Conservation (phyloP, 805 yeast genomes). For the Ogataea haglerorum region DNA sequence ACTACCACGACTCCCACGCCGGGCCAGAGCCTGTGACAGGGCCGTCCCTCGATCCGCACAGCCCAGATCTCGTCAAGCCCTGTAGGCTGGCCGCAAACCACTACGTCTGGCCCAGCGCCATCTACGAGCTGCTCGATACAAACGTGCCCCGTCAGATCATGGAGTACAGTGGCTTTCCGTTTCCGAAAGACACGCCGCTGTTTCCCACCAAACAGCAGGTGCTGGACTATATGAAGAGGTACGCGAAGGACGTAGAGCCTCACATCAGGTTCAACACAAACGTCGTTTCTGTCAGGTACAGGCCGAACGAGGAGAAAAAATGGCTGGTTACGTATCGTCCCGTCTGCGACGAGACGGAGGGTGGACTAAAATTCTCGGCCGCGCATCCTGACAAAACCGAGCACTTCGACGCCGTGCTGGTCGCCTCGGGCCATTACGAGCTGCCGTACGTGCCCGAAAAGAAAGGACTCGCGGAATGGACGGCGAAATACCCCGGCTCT, state of each 20-base stretch:
- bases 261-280: slow-evolving; percentile 44
- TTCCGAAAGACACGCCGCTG: slow-evolving; percentile 42
- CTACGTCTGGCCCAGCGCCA: slow-evolving; percentile 49
- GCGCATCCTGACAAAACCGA: slow-evolving; percentile 31
- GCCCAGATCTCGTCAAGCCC: slow-evolving; percentile 11
- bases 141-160: slow-evolving; percentile 64
- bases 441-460: slow-evolving; percentile 58
- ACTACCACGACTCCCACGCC: slow-evolving; percentile 41
- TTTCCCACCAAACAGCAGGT: slow-evolving; percentile 63
- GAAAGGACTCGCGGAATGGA: slow-evolving; percentile 52
- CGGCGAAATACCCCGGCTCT: slow-evolving; percentile 40
- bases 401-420: slow-evolving; percentile 57
- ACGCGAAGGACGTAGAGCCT: slow-evolving; percentile 41
- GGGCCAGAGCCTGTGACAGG: slow-evolving; percentile 16
- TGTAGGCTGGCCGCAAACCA: slow-evolving; percentile 6
- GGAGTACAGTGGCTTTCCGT: slow-evolving; percentile 59
- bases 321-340: slow-evolving; percentile 45
- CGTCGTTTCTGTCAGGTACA: slow-evolving; percentile 41
- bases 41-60: slow-evolving; percentile 31
- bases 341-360: slow-evolving; percentile 32
- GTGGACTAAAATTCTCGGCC: slow-evolving; percentile 24
- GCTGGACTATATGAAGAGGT: slow-evolving; percentile 51
- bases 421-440: slow-evolving; percentile 63
- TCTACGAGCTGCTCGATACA: slow-evolving; percentile 67
- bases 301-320: slow-evolving; percentile 15